These are phyloP conservation scores for Dalbergia oliveri DNA, from an alignment of 306 rosid species.

Conservation along the genomic window DNA sequence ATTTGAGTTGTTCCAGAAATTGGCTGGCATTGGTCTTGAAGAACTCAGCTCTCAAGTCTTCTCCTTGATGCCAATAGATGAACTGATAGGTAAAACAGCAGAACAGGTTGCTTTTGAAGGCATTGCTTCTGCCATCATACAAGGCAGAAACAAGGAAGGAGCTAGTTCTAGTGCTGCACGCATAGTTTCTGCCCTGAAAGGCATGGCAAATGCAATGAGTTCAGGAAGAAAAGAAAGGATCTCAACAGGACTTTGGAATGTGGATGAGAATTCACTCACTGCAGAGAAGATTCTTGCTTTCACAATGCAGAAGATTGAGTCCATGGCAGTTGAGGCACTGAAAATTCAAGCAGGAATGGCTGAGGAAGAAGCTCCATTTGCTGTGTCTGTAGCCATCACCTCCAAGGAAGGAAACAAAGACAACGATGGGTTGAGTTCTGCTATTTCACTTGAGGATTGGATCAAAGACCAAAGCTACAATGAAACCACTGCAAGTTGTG, in stretches of 20 bases:
- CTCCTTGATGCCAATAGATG: slow-evolving; percentile 72
- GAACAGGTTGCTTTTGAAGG: slow-evolving; percentile 97
- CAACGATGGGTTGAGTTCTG: slow-evolving; percentile 58
- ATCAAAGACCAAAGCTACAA: slow-evolving; percentile 48
- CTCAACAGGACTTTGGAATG: slow-evolving; percentile 84
- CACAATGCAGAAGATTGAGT: slow-evolving; percentile 80
- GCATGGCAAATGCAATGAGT: slow-evolving; percentile 75
- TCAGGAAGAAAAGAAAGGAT: slow-evolving; percentile 81
- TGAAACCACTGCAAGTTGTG: slow-evolving; percentile 23
- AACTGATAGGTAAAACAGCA: slow-evolving; percentile 83
- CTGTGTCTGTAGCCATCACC: slow-evolving; percentile 59
- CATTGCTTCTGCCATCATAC: slow-evolving; percentile 90
- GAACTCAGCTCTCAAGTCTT: slow-evolving; percentile 69
- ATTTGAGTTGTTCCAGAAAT: slow-evolving; percentile 73
- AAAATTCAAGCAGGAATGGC: slow-evolving; percentile 85
- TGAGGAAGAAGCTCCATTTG: slow-evolving; percentile 89
- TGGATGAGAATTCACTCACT: slow-evolving; percentile 62
- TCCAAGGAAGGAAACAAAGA: slow-evolving; percentile 42
- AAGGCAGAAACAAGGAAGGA: slow-evolving; percentile 92
- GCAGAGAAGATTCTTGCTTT: slow-evolving; percentile 77
- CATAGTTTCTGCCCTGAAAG: slow-evolving; percentile 66
- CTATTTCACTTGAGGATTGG: slow-evolving; percentile 82
- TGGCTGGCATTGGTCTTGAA: slow-evolving; percentile 72
- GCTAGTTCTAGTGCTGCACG: slow-evolving; percentile 86
- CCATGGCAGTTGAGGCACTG: slow-evolving; percentile 75